phyloP scores from a whole-genome alignment of 768 basidiomycete species.

The Rhodocollybia butyracea region DNA sequence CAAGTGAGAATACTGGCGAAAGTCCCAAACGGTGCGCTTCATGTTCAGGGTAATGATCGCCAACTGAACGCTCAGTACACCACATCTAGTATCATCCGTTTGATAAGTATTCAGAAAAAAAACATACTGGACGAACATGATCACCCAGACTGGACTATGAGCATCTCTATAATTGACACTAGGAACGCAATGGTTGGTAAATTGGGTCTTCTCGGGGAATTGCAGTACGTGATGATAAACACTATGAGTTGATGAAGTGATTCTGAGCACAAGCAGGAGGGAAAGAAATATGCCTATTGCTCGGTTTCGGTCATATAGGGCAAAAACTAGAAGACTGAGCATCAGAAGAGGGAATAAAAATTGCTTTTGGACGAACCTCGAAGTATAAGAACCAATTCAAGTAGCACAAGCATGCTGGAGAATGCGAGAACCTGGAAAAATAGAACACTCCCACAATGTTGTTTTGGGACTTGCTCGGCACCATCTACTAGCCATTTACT shows the following conservation, averaged over 20 bases:
- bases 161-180: background rate
- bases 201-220: background rate
- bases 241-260: background rate
- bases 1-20: background rate
- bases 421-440: background rate
- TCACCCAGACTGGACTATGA: background rate
- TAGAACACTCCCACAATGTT: background rate
- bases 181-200: background rate
- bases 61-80: background rate
- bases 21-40: conserved; percentile 2
- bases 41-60: background rate
- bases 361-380: conserved; percentile 7
- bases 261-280: background rate
- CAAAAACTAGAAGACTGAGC: background rate
- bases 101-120: background rate
- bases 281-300: background rate
- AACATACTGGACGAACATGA: background rate
- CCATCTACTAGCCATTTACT: background rate
- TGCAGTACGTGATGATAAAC: background rate
- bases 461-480: background rate
- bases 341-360: background rate
- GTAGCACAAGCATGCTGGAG: background rate
- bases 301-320: background rate
- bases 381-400: conserved; percentile 3
- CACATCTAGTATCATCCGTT: background rate